These are phyloP conservation scores for Aspergillus haitiensis DNA, from an alignment of 495 filamentous ascomycete genomes.

Conservation along the genomic window DNA sequence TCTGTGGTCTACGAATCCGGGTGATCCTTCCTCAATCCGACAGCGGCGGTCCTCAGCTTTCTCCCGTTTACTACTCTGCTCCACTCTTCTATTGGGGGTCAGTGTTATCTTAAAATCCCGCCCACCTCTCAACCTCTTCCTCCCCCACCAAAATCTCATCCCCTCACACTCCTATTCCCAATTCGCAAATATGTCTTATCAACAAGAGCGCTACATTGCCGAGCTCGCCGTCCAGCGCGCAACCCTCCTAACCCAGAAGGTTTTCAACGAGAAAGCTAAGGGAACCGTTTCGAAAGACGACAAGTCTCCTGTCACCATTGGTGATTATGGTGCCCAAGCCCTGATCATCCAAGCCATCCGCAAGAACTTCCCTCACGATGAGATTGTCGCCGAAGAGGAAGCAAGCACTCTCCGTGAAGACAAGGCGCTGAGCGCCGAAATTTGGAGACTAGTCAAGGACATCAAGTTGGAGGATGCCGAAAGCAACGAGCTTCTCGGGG, in stretches of 20 bases:
- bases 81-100: constrained; percentile 52
- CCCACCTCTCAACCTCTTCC: constrained; percentile 42
- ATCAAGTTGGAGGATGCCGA: constrained; percentile 68
- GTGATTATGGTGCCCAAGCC: constrained; percentile 96
- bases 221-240: constrained; percentile 92
- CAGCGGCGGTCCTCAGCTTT: constrained; percentile 32
- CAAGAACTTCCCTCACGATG: constrained; percentile 84
- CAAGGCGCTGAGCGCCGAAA: constrained; percentile 60
- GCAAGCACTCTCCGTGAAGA: constrained; percentile 72
- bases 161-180: constrained; percentile 30
- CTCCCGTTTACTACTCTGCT: constrained; percentile 40
- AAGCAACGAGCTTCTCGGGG: constrained; percentile 69
- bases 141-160: constrained; percentile 32
- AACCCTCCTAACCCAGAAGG: constrained; percentile 81
- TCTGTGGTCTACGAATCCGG: constrained; percentile 23
- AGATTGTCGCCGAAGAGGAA: constrained; percentile 95
- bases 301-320: constrained; percentile 93
- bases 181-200: constrained; percentile 57
- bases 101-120: constrained; percentile 47
- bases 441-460: constrained; percentile 78
- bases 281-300: constrained; percentile 93
- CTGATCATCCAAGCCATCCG: constrained; percentile 88
- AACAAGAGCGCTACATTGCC: constrained; percentile 79
- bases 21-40: constrained; percentile 30
- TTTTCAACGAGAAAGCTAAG: constrained; percentile 90